Evolutionary conservation across 1,284 basidiomycete species (phyloP).

Genomic region (Sanguinoderma infundibulare): DNA sequence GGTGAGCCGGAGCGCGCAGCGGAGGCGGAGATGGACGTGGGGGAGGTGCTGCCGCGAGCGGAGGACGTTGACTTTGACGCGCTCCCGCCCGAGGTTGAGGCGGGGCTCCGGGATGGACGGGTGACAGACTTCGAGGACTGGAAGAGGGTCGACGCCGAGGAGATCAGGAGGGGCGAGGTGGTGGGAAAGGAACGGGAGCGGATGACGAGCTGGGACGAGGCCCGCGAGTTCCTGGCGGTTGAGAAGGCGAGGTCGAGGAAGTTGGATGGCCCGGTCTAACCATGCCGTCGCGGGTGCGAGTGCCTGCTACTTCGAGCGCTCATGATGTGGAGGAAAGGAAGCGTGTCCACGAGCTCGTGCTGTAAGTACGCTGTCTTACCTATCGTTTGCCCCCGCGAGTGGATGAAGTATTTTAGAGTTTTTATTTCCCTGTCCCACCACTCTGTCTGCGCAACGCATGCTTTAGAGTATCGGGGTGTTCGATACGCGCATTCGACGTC

Average conservation of each 20-base stretch:
- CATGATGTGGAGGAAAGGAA: conserved; percentile 76
- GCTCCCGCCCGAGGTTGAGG: conserved; percentile 56
- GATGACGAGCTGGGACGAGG: conserved; percentile 66
- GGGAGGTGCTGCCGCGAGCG: conserved; percentile 44
- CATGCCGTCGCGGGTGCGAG: too few species aligned
- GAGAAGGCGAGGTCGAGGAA: neutral
- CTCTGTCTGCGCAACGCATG: neutral
- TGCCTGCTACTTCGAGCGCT: too few species aligned
- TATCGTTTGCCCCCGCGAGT: too few species aligned
- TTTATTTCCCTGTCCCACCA: neutral
- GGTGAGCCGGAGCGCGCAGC: conserved; percentile 20
- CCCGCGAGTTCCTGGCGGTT: conserved; percentile 43
- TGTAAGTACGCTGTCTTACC: neutral
- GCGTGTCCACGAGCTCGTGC: conserved; percentile 64
- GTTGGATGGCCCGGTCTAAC: too few species aligned
- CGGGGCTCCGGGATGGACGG: conserved; percentile 50
- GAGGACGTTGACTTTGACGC: conserved; percentile 49
- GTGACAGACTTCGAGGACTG: conserved; percentile 72
- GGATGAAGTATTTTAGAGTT: too few species aligned
- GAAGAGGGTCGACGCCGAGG: conserved; percentile 71
- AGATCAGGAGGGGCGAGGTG: conserved; percentile 58
- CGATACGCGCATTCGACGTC: too few species aligned
- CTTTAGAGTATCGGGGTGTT: neutral
- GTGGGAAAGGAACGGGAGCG: conserved; percentile 80
- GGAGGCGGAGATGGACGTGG: conserved; percentile 12